Evolutionary conservation across 2,329 filamentous ascomycete species (phyloP), one percentile per base, ranked within the genome.

Genomic region (Fusarium sp.): DNA sequence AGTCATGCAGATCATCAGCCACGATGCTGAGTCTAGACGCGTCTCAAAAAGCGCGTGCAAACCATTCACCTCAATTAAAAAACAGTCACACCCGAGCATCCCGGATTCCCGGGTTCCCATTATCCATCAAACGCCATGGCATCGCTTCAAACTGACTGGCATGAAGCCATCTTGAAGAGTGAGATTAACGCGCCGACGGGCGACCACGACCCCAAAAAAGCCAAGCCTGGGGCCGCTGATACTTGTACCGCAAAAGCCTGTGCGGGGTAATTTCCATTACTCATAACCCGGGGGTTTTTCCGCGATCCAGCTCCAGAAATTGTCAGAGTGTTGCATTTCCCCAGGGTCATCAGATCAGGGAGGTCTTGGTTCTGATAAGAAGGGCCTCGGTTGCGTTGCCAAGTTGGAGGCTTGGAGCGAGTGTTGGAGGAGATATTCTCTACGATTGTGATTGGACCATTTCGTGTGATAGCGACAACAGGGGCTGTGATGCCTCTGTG

Each of bases 231-330:
- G 58, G 58, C 29, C 29, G 55, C 25, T 2, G 25, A 27, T 27
- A 27, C 25, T n/a, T 27, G 55, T 65, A 64, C 44, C 8, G 23
- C 29, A 14, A 34, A 53, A 64, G n/a, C 64, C 40, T 14, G 62
- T 70, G 72, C 72, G 72, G 72, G 72, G 72, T 73, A 74, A 65
- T 74, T 74, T 74, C 64, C 46, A 70, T 74, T 73, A 73, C 64
- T 64, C 65, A 73, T 66, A 13, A 54, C 5, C 18, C 3, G 4
- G 5, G 7, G 13, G 4, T 33, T 31, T 18, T 20, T 51, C n/a
- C 25, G 50, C 31, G 29, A 20, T 23, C 49, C 10, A 18, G 46
- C 23, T 23, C 23, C 23, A 25, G 23, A 25, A 29, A n/a, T 4
- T 40, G 42, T 27, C 14, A 16, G 9, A 16, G 9, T 40, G 44